phyloP scores from a whole-genome alignment of 495 filamentous ascomycete genomes.

The Penicillium bialowiezense region DNA sequence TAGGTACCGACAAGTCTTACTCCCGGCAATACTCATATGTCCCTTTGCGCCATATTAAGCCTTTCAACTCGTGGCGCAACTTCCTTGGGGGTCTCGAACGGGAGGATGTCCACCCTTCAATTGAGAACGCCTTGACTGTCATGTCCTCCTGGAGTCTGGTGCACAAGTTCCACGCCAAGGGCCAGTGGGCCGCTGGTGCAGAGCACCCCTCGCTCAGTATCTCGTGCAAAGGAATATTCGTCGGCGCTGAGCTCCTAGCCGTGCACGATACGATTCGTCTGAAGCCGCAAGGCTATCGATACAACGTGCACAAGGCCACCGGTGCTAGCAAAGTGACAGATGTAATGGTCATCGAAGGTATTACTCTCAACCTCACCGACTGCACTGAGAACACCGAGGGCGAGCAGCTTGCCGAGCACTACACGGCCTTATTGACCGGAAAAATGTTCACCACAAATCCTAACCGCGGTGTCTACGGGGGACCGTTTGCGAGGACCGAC shows the following conservation, averaged over 20 bases:
- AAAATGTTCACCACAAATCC: slow-evolving; percentile 45
- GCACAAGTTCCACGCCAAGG: slow-evolving; percentile 48
- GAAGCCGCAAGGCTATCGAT: slow-evolving; percentile 27
- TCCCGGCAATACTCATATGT: slow-evolving; percentile 54
- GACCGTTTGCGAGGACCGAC: slow-evolving; percentile 11
- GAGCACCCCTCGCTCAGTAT: slow-evolving; percentile 52
- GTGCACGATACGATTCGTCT: slow-evolving; percentile 54
- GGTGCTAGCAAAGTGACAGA: slow-evolving; percentile 34
- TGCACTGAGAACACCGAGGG: slow-evolving; percentile 45
- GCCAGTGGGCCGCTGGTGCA: too few species aligned
- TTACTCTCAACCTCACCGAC: slow-evolving; percentile 42
- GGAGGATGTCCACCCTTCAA: slow-evolving; percentile 49
- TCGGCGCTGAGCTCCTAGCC: slow-evolving; percentile 53
- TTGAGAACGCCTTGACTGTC: slow-evolving; percentile 51
- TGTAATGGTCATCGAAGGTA: slow-evolving; percentile 51
- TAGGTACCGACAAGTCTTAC: slow-evolving; percentile 47
- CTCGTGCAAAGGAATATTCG: slow-evolving; percentile 51
- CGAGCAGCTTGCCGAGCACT: slow-evolving; percentile 40
- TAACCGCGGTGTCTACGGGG: slow-evolving; percentile 21
- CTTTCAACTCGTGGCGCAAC: slow-evolving; percentile 50
- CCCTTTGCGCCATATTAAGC: slow-evolving; percentile 51
- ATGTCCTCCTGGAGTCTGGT: slow-evolving; percentile 53
- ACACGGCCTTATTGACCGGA: slow-evolving; percentile 43
- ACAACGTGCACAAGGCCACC: background rate
- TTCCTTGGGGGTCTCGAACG: slow-evolving; percentile 39